Base-by-base conservation (phyloP, 164 flowering plant species). In the Vitis rupestris region DNA sequence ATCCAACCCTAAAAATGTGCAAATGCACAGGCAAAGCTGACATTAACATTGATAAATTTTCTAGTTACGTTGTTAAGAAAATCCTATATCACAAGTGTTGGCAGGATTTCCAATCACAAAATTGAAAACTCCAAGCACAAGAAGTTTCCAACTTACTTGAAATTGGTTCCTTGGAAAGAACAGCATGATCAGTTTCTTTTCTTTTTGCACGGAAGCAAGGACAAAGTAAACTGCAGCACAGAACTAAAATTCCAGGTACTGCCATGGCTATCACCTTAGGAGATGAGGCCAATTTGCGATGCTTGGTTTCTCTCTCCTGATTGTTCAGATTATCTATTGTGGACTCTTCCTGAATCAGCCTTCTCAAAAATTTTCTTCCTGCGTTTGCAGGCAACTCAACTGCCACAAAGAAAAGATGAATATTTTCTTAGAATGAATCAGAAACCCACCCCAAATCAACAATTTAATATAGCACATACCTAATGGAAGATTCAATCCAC, bases 171-270 rank as follows among this genome's bases (percentile, higher is more conserved):
- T 82, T 87, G 53, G 78, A n/a, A 64, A 83, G 85, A 76, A 74
- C 87, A 44, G 80, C 17, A 29, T 81, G 81, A 6, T 71, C 68
- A 55, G 77, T 64, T 60, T 80, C 83, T 79, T 76, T 88, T 79
- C 73, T 89, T 79, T 66, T 85, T 56, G 83, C 63, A 51, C 76
- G 87, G 62, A 83, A 76, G 77, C 98, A 92, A 10, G 91, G 87
- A 56, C 93, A 94, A 50, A 91, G 69, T 8, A 86, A 66, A 67
- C 64, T 62, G 54, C 93, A 90, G 68, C 84, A 90, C 11, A 86
- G 49, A 71, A 86, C 56, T 11, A 87, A 67, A 71, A 79, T 53
- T 77, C 86, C 97, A 52, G 91, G 72, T 16, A 67, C 78, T 57
- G 81, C 88, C 76, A 88, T 62, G 13, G 79, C 88, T 44, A 87